Conservation (phyloP, 2,329 filamentous ascomycete genomes). For the Davidsoniella virescens region DNA sequence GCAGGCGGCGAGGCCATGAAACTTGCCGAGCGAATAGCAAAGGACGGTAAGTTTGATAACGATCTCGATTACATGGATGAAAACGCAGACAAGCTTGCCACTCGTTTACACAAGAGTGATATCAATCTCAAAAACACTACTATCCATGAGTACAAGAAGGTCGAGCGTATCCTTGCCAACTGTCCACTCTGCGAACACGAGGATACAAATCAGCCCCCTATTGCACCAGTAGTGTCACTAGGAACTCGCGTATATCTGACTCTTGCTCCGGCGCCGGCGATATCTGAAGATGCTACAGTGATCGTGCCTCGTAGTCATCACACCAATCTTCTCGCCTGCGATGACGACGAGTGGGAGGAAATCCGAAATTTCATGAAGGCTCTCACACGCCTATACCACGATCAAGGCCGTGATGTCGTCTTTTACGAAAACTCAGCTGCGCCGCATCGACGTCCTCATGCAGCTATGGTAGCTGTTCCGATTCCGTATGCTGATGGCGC, state of each 20-base stretch:
- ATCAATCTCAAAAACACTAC: constrained; percentile 76
- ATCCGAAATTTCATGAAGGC: constrained; percentile 98
- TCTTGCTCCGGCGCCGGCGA: constrained; percentile 73
- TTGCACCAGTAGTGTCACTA: constrained; percentile 73
- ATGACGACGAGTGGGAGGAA: constrained; percentile 99
- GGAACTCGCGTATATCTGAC: constrained; percentile 79
- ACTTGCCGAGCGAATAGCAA: constrained; percentile 83
- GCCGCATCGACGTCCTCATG: constrained; percentile 64
- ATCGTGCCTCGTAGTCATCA: constrained; percentile 82
- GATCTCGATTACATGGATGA: constrained; percentile 96
- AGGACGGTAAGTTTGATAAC: constrained; percentile 78
- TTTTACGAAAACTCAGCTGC: constrained; percentile 95
- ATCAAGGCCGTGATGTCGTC: constrained; percentile 77
- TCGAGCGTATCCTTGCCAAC: constrained; percentile 68
- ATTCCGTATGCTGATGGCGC: constrained; percentile 85
- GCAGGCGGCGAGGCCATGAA: constrained; percentile 64
- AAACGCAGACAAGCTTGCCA: constrained; percentile 79
- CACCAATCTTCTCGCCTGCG: constrained; percentile 85
- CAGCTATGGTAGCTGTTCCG: constrained; percentile 70
- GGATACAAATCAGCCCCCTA: constrained; percentile 53
- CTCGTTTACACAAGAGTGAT: constrained; percentile 73
- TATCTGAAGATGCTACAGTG: constrained; percentile 67
- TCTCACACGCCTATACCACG: constrained; percentile 84
- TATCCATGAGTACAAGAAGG: constrained; percentile 75
- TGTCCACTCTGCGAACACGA: constrained; percentile 91